phyloP scores from a whole-genome alignment of 371 early-diverging fungal genomes.

The Rhizopus arrhizus region DNA sequence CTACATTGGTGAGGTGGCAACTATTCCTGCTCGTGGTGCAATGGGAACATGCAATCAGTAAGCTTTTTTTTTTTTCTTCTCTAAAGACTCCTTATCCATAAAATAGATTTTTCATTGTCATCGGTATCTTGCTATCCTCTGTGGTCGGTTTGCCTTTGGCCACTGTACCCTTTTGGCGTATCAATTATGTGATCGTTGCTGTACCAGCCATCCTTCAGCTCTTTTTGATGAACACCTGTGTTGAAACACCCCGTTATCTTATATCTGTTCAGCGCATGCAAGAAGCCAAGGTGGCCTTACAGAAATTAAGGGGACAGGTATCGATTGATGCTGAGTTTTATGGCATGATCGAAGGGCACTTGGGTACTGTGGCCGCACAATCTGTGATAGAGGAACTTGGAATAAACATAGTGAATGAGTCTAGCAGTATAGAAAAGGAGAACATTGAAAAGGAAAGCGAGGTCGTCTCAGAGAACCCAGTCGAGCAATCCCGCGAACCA shows the following conservation, averaged over 20 bases:
- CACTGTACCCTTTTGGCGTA: constrained; percentile 67
- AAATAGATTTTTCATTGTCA: constrained; percentile 65
- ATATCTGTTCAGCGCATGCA: constrained; percentile 58
- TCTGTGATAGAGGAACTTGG: constrained; percentile 37
- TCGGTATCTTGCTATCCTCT: constrained; percentile 74
- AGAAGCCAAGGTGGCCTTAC: constrained; percentile 58
- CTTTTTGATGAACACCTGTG: constrained; percentile 65
- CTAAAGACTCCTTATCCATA: neutral
- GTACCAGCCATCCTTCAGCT: constrained; percentile 72
- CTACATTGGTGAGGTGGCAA: constrained; percentile 83
- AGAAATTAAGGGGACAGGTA: constrained; percentile 54
- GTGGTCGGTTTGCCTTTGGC: constrained; percentile 64
- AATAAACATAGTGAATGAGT: constrained; percentile 36
- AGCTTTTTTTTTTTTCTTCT: neutral
- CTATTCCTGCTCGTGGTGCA: constrained; percentile 68
- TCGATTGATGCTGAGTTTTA: constrained; percentile 60
- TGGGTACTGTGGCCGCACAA: constrained; percentile 15
- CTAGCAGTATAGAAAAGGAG: neutral
- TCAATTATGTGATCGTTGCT: constrained; percentile 65
- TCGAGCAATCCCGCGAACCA: constrained; percentile 5
- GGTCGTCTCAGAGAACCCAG: neutral
- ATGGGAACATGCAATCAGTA: constrained; percentile 76
- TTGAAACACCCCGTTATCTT: constrained; percentile 78
- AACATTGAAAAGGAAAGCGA: constrained; percentile 4
- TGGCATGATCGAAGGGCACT: constrained; percentile 47